A percentile compares a stretch with the other conserved stretches of the same genome.
phyloP scores from a whole-genome alignment of 2,329 filamentous ascomycete genomes.

The Byssothecium circinans region DNA sequence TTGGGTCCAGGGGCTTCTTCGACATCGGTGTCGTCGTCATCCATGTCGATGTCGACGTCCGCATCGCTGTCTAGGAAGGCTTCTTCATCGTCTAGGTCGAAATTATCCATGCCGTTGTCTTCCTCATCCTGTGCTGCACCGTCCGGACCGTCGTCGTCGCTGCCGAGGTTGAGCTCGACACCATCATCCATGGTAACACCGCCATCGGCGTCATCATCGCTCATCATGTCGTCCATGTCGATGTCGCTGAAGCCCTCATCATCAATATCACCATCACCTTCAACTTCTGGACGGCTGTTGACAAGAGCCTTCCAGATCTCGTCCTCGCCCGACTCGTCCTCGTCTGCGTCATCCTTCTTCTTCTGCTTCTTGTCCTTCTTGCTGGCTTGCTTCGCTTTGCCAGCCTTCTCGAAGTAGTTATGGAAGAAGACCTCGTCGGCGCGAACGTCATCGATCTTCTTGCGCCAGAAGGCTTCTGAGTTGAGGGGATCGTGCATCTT shows the following conservation, averaged over 20 bases:
- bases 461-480: constrained; percentile 85
- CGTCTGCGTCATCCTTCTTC: constrained; percentile 44
- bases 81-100: constrained; percentile 55
- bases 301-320: constrained; percentile 93
- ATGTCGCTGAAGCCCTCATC: constrained; percentile 58
- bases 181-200: constrained; percentile 46
- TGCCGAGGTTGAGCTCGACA: constrained; percentile 50
- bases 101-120: constrained; percentile 46
- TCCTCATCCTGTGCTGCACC: constrained; percentile 46
- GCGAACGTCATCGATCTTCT: constrained; percentile 82
- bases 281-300: constrained; percentile 74
- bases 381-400: constrained; percentile 57
- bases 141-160: constrained; percentile 52
- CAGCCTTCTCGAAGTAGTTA: constrained; percentile 80
- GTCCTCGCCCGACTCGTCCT: constrained; percentile 65
- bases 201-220: constrained; percentile 47
- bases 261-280: constrained; percentile 63
- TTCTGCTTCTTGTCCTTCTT: constrained; percentile 59
- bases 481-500: constrained; percentile 71
- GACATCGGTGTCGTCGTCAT: constrained; percentile 44
- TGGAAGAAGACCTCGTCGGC: constrained; percentile 98
- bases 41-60: constrained; percentile 53
- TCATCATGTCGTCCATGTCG: constrained; percentile 50
- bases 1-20: constrained; percentile 46
- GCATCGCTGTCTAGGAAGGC: constrained; percentile 59